Base-by-base conservation (phyloP, 1,284 basidiomycete genomes). In the Singerocomus rubriflavus region DNA sequence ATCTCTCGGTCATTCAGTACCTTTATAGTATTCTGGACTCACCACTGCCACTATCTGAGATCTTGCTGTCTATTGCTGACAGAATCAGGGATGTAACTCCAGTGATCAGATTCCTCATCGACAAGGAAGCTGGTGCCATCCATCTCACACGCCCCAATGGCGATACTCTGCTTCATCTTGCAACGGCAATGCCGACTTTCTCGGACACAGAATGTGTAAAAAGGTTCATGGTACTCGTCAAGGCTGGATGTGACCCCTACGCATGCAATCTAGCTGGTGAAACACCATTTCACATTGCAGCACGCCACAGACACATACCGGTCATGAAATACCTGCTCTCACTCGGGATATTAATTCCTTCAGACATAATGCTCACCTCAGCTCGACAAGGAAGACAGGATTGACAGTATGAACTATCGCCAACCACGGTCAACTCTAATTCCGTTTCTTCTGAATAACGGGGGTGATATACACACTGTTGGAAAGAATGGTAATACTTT, bases 261-360 rank as follows among this genome's bases (percentile, higher is more conserved):
- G 34, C 21, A 0, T 27, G 43, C 25, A 58, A 61, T 12, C 2
- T 14, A 11, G 21, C 29, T 8, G 37, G 48, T 0, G 16, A 52
- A 14, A 55, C 51, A 0, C 38, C 40, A 9, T 42, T 51, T 3
- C 37, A 45, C 14, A 5, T 44, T 5, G 55, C 56, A 17, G 38
- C 42, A 13, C 21, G 1, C 14, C 0, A 1, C 6, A 4, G 26
- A 29, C 4, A 30, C 14, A 17, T 44, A 5, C 10, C 5, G 0
- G 35, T 55, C n/a, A 46, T 57, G 44, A 46, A 60, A 2, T 48
- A 56, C 21, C 29, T 59, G 3, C 14, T 61, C 21, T 48, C 46
- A 0, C 14, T 51, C 2, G 45, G 38, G 1, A 8, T 46, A 4
- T n/a, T 36, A 0, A 2, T 36, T 21, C 21, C n/a, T n/a, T n/a